Percentiles rank a stretch among this genome's conserved stretches.
phyloP scores from a whole-genome alignment of 176 grass and related monocot species.

The Saccharum officinarum region DNA sequence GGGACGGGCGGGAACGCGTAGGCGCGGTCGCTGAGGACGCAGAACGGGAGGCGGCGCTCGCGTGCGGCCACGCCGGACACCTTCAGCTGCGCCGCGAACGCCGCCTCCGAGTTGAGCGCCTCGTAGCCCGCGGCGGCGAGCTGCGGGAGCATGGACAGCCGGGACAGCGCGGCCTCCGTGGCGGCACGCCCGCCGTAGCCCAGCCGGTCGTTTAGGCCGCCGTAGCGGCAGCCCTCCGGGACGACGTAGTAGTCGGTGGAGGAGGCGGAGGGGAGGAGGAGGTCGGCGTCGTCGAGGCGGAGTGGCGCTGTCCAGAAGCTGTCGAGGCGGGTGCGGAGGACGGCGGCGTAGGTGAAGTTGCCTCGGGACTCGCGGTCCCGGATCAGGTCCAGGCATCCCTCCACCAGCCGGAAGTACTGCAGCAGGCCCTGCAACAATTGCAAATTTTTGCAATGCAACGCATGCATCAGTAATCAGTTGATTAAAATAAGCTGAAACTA shows the following conservation, averaged over 20 bases:
- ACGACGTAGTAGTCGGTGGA: conserved; percentile 42
- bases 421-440: conserved; percentile 55
- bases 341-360: conserved; percentile 65
- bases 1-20: conserved; percentile 51
- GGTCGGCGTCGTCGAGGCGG: neutral
- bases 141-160: conserved; percentile 50
- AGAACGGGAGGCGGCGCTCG: conserved; percentile 62
- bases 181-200: conserved; percentile 47
- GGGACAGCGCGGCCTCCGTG: conserved; percentile 48
- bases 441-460: neutral
- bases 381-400: conserved; percentile 79
- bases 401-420: conserved; percentile 79
- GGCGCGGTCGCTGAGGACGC: conserved; percentile 62
- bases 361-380: conserved; percentile 42
- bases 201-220: conserved; percentile 85
- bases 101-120: conserved; percentile 67
- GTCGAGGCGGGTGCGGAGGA: conserved; percentile 80
- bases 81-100: conserved; percentile 66
- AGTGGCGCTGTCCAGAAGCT: conserved; percentile 65
- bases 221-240: conserved; percentile 60
- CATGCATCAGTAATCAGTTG: neutral
- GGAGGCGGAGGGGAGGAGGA: neutral
- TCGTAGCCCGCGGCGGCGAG: conserved; percentile 44
- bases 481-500: too few species aligned
- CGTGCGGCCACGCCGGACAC: neutral